These are phyloP conservation scores for Cyclotella kingstonii DNA, from an alignment of 108 stramenopile genomes.

Conservation along the genomic window DNA sequence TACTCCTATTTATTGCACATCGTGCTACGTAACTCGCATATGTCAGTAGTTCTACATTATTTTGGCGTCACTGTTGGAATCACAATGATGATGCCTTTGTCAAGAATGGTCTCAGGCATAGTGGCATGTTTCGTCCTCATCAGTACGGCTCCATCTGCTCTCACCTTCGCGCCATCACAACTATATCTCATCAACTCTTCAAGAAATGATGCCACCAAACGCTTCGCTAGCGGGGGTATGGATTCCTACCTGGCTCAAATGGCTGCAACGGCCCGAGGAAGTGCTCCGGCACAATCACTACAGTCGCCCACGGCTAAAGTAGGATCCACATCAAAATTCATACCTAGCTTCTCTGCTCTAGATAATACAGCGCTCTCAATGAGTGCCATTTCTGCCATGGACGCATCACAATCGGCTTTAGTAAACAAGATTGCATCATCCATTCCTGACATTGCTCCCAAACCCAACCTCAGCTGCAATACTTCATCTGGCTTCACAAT, in stretches of 20 bases:
- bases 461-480: slow-evolving; percentile 59
- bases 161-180: neutral
- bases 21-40: too few species aligned
- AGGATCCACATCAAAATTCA: neutral
- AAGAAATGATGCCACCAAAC: slow-evolving; percentile 1
- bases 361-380: slow-evolving; percentile 1
- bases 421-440: slow-evolving; percentile 54
- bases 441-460: slow-evolving; percentile 60
- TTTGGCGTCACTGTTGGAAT: too few species aligned
- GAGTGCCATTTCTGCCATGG: slow-evolving; percentile 47
- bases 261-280: slow-evolving; percentile 1
- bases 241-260: slow-evolving; percentile 23
- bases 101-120: too few species aligned
- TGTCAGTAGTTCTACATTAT: too few species aligned
- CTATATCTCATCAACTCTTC: neutral
- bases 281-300: neutral
- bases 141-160: neutral
- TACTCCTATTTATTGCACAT: too few species aligned
- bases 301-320: neutral
- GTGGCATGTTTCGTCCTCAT: too few species aligned
- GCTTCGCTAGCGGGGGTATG: slow-evolving; percentile 63
- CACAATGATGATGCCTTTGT: too few species aligned
- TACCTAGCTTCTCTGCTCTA: neutral
- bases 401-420: slow-evolving; percentile 47
- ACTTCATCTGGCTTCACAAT: slow-evolving; percentile 29